Evolutionary conservation across 495 filamentous ascomycete genomes (phyloP).

Genomic region (Penicillium desertorum): DNA sequence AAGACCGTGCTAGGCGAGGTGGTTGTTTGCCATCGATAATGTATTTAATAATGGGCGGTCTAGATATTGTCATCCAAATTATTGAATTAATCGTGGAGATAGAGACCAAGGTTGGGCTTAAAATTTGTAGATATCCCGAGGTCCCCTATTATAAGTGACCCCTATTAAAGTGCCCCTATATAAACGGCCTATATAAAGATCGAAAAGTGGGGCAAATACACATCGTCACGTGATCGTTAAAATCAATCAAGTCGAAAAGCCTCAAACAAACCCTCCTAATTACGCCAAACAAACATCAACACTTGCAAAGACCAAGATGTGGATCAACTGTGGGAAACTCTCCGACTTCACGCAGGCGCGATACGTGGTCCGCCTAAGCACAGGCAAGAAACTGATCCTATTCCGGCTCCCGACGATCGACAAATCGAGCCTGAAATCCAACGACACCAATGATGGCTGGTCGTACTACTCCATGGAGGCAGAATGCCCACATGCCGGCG

Average conservation of each 20-base stretch:
- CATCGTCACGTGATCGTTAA: constrained; percentile 1
- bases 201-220: not conserved
- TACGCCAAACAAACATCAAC: not conserved
- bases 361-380: constrained; percentile 50
- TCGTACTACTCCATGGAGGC: constrained; percentile 56
- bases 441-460: constrained; percentile 45
- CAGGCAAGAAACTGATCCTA: constrained; percentile 51
- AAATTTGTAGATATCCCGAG: not conserved
- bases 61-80: not conserved
- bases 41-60: too few relatives aligned
- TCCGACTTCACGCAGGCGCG: constrained; percentile 44
- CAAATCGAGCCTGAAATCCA: constrained; percentile 28
- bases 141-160: not conserved
- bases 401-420: constrained; percentile 51
- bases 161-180: not conserved
- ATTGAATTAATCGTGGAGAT: not conserved
- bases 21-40: too few relatives aligned
- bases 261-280: not conserved
- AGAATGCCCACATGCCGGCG: constrained; percentile 53
- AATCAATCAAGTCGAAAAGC: constrained; percentile 6
- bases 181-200: not conserved
- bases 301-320: constrained; percentile 21
- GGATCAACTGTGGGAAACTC: constrained; percentile 39
- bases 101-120: not conserved
- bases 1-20: too few relatives aligned